Evolutionary conservation across 139 green algal species (phyloP).

Genomic region (Desmodesmus armatus): DNA sequence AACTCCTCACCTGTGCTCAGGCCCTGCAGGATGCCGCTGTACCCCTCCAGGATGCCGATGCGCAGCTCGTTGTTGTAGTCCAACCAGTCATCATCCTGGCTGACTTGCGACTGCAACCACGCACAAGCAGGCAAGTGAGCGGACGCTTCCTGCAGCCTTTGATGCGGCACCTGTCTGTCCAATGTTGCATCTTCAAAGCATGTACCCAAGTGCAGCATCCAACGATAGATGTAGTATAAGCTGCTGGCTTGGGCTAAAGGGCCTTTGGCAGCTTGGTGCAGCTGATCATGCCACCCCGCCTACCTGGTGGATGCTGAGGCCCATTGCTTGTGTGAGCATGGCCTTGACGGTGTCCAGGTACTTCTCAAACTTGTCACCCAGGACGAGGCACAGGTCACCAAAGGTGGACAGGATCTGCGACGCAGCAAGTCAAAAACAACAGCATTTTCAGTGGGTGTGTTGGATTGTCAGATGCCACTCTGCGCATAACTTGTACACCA

Average conservation of each 20-base stretch:
- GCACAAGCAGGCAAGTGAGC: too few species aligned
- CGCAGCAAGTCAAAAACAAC: not conserved
- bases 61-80: slow-evolving; percentile 97
- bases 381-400: slow-evolving; percentile 94
- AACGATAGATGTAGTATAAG: too few species aligned
- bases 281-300: too few species aligned
- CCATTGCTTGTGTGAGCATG: slow-evolving; percentile 86
- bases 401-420: slow-evolving; percentile 90
- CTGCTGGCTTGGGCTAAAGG: too few species aligned
- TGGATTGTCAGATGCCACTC: too few species aligned
- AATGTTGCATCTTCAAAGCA: too few species aligned
- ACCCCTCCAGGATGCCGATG: slow-evolving; percentile 94
- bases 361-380: slow-evolving; percentile 90
- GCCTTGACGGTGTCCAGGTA: slow-evolving; percentile 85
- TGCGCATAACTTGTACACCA: too few species aligned
- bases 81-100: slow-evolving; percentile 80
- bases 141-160: too few species aligned
- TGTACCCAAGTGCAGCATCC: too few species aligned
- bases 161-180: too few species aligned
- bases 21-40: slow-evolving; percentile 82
- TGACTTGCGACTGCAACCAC: not conserved
- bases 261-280: too few species aligned
- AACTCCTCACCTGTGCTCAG: not conserved
- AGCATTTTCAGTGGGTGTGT: not conserved
- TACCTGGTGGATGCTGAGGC: slow-evolving; percentile 65